Evolutionary conservation across 148 eudicot genomes (phyloP), one percentile per base, ranked within the genome.

Genomic region (Rhododendron kiyosumense): DNA sequence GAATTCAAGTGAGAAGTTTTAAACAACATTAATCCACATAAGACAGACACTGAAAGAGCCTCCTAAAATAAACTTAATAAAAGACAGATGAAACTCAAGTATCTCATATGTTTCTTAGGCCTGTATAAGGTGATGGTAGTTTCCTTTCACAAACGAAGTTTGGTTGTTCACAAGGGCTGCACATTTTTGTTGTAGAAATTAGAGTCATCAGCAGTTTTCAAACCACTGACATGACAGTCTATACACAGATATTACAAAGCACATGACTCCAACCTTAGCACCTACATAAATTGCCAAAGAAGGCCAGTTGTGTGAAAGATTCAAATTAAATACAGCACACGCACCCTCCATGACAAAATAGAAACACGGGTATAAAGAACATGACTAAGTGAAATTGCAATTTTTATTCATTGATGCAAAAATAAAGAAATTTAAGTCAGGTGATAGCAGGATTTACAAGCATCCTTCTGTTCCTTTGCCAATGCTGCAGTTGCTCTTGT

Each of bases 401-500:
- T 71, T 71, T n/a, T 30, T 4, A 30, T 71, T 65, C 28, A 73
- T 12, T 20, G 4, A 75, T 65, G 32, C 51, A 49, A 24, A 20
- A 74, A 51, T 69, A 73, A 79, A 32, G 34, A 24, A 74, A 15
- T 61, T 12, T 83, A 28, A 78, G 28, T 26, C 22, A 85, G 86
- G 57, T 6, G 36, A 52, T n/a, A 11, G 52, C 48, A 88, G 43
- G 83, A 67, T 84, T 93, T 91, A 97, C 99, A 88, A 97, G 99
- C 99, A 95, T 97, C 92, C 99, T 95, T 86, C 99, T 91, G 85
- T 97, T 97, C 86, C 93, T 92, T 88, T 97, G 99, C 99, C 99
- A 97, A 89, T 97, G 98, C 85, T 90, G 94, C 86, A 97, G 87
- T 82, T 95, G 99, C 95, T 97, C 99, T 87, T 95, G 97, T 73